These are phyloP conservation scores for Phytophthora pinifolia DNA, from an alignment of 352 stramenopile genomes.

Conservation along the genomic window DNA sequence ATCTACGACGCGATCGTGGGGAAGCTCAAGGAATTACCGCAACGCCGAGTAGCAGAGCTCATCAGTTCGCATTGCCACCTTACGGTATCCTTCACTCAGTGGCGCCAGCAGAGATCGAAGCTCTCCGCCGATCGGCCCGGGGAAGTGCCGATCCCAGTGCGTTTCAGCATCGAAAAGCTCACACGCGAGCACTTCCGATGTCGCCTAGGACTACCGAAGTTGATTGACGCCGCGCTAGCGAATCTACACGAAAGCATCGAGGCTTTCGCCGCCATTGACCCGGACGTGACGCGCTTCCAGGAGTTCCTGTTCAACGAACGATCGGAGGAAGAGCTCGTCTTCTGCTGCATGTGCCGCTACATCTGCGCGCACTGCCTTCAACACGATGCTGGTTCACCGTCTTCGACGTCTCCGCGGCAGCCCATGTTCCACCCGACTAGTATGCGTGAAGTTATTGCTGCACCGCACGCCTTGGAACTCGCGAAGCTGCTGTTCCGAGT, in stretches of 20 bases:
- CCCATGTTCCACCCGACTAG: conserved; percentile 50
- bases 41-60: conserved; percentile 19
- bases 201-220: conserved; percentile 48
- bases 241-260: conserved; percentile 35
- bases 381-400: conserved; percentile 11
- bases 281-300: conserved; percentile 62
- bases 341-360: conserved; percentile 58
- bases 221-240: conserved; percentile 50
- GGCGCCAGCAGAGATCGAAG: conserved; percentile 24
- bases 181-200: conserved; percentile 67
- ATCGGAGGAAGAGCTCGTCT: conserved; percentile 57
- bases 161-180: conserved; percentile 39
- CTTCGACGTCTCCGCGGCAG: conserved; percentile 29
- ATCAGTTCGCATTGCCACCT: conserved; percentile 43
- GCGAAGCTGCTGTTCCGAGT: conserved; percentile 56
- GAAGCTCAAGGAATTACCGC: conserved; percentile 39
- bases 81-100: conserved; percentile 51
- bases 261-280: conserved; percentile 41
- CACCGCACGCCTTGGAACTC: conserved; percentile 40
- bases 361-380: conserved; percentile 25
- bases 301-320: conserved; percentile 51
- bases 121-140: conserved; percentile 18
- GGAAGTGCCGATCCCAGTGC: conserved; percentile 22
- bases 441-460: conserved; percentile 61
- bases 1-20: conserved; percentile 70